These are phyloP conservation scores for Carex arenaria DNA, from an alignment of 202 grass and related monocot species.

Conservation along the genomic window DNA sequence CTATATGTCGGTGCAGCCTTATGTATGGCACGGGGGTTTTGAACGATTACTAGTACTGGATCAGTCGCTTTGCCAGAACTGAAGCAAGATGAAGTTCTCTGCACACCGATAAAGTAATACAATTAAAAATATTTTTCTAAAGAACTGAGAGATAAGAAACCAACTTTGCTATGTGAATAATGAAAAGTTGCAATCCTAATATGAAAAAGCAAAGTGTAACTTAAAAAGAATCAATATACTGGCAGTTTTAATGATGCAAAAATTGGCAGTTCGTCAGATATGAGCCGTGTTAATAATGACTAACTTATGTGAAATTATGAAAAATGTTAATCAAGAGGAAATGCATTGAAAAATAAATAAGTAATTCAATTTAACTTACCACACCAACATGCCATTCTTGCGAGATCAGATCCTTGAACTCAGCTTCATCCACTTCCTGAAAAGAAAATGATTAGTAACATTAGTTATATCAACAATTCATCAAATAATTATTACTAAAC, in stretches of 20 bases:
- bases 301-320: not conserved
- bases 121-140: not conserved
- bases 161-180: not conserved
- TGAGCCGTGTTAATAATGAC: not conserved
- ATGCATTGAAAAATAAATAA: not conserved
- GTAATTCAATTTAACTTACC: conserved; percentile 47
- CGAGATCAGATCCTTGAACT: conserved; percentile 69
- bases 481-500: not conserved
- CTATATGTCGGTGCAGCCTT: not conserved
- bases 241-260: not conserved
- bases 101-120: conserved; percentile 15
- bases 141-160: not conserved
- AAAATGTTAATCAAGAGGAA: not conserved
- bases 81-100: conserved; percentile 45
- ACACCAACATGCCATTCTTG: conserved; percentile 95
- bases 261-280: not conserved
- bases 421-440: conserved; percentile 81
- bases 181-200: not conserved
- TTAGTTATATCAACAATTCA: not conserved
- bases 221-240: not conserved
- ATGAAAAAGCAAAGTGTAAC: not conserved
- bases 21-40: conserved; percentile 49
- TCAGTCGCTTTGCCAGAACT: conserved; percentile 33
- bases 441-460: not conserved
- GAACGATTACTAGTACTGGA: conserved; percentile 78